phyloP scores from a whole-genome alignment of 306 rosid genomes.

The Trifolium dubium region DNA sequence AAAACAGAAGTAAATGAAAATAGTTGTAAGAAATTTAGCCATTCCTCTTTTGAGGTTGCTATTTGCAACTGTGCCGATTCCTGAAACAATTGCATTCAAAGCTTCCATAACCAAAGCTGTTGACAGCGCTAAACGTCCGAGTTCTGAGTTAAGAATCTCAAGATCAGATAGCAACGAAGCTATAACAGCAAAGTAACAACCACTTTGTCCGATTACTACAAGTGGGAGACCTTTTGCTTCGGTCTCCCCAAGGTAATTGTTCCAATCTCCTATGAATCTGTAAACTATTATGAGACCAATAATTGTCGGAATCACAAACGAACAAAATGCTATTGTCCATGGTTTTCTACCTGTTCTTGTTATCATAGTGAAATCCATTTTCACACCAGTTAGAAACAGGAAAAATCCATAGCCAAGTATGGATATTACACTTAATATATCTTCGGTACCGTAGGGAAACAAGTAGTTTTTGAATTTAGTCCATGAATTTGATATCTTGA shows the following conservation, averaged over 20 bases:
- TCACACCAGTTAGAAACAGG: conserved; percentile 46
- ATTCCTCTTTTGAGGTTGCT: background rate
- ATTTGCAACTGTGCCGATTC: background rate
- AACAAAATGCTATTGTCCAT: conserved; percentile 32
- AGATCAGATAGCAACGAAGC: conserved; percentile 45
- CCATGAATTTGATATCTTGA: background rate
- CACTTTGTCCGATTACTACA: conserved; percentile 33
- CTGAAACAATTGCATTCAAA: background rate
- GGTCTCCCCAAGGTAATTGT: background rate
- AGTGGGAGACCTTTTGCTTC: conserved; percentile 6
- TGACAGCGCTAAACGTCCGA: conserved; percentile 49
- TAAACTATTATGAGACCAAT: background rate
- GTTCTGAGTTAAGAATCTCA: conserved; percentile 47
- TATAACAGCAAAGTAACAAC: conserved; percentile 47
- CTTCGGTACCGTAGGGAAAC: conserved; percentile 45
- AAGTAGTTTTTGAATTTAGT: background rate
- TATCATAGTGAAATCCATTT: conserved; percentile 57
- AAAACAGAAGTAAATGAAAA: background rate
- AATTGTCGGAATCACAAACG: conserved; percentile 26
- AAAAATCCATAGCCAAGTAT: conserved; percentile 45
- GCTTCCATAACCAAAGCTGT: conserved; percentile 42
- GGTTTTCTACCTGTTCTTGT: conserved; percentile 52
- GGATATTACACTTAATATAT: conserved; percentile 35
- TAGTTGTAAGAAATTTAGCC: background rate
- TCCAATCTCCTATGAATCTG: accelerated